Evolutionary conservation across 164 flowering plant species (phyloP), one percentile per base, ranked within the genome.

Genomic region (Echeveria elegans): DNA sequence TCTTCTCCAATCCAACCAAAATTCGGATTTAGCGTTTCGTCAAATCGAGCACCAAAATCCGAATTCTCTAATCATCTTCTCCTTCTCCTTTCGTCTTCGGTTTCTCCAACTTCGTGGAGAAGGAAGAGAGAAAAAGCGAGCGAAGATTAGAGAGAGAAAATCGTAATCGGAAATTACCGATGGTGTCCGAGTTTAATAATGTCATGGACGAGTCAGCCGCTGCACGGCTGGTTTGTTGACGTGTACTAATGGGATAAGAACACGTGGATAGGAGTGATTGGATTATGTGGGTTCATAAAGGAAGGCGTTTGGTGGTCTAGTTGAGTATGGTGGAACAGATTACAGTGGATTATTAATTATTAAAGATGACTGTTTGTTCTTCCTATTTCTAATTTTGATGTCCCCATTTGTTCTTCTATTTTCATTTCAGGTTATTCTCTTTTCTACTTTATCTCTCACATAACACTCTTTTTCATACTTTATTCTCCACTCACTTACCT

Each of bases 1-100:
- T 85, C 78, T 79, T 82, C 66, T 50, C 11, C 26, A 45, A 45
- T 45, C 50, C 50, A 45, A 45, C 50, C 15, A 23, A 52, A 8
- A 52, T 11, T 11, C 18, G 32, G 32, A 28, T 14, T 56, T 28
- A 15, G 61, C 2, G 59, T 12, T 53, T 26, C 4, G 59, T 1
- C 9, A 23, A 53, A 53, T 53, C 15, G 24, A 50, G 24, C 23
- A 50, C 4, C 29, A 7, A 53, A 53, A 21, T 9, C 59, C 29
- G 14, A 24, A 53, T 7, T 23, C 59, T 0, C 24, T 14, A 21
- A 21, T 10, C n/a, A 8, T 7, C 26, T 24, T 24, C 14, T 24
- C 59, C 28, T 52, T 53, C 59, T 53, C 12, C 59, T 23, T 29
- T 53, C 59, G 23, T 21, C 59, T 24, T 23, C 59, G 29, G 24